Base-by-base conservation (phyloP, 768 basidiomycete genomes). In the Tricholoma matsutake region DNA sequence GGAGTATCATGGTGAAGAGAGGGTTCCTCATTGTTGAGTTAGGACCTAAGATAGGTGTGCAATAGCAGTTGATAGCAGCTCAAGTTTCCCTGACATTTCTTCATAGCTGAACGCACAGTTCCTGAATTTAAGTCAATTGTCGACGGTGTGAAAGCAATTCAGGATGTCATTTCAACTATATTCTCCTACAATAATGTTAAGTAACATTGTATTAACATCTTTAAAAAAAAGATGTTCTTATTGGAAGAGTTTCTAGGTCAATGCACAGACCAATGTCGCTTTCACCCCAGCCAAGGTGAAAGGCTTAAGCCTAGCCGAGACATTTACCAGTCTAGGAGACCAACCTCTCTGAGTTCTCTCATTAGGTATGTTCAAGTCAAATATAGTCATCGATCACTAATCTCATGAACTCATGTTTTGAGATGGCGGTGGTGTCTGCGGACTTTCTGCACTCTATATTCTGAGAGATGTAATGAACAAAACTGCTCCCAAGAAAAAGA, bases 381-480 rank as follows among this genome's bases (percentile, higher is more conserved):
- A 18, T n/a, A n/a, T 3, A 18, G 39, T 41, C 16, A 16, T 18
- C 14, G 14, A n/a, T 5, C 14, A 41, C 39, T n/a, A 18, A 41
- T 41, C 10, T n/a, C n/a, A n/a, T n/a, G n/a, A 32, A 37, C 35
- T 37, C 7, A 18, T n/a, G 16, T n/a, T 41, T 18, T n/a, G n/a
- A 75, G 73, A 75, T 63, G 74, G 75, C 6, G 76, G 76, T 47
- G 75, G 75, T 10, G 73, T 77, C 5, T 67, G 74, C 32, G 74
- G 75, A 8, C 65, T 77, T 3, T 75, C 74, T 2, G 66, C 71
- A 0, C 65, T 75, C 3, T 64, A 69, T 57, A 69, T 74, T 22
- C 61, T 76, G 14, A 69, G 72, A 57, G 64, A 63, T 1, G 63
- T 77, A 51, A 73, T 76, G 75, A 54, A 31, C n/a, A 64, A 72